Evolutionary conservation across 2,329 filamentous ascomycete genomes (phyloP).

Genomic region (Rhinocladiella mackenziei): DNA sequence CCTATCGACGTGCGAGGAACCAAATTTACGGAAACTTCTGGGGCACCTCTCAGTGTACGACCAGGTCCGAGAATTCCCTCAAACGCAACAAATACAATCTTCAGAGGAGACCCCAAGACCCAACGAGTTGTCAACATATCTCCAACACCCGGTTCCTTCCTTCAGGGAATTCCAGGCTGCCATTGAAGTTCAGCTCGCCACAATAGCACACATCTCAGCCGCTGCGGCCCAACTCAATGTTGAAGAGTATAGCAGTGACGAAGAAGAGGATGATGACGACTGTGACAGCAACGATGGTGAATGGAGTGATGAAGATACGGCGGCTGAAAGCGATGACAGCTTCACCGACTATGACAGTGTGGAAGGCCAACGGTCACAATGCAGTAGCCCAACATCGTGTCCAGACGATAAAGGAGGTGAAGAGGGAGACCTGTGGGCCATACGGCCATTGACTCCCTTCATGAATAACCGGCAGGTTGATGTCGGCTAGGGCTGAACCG

Average conservation of each 20-base stretch:
- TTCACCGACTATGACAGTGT: slow-evolving; percentile 20
- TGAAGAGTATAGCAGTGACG: slow-evolving; percentile 7
- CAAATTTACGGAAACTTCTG: slow-evolving; percentile 19
- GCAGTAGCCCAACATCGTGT: slow-evolving; percentile 16
- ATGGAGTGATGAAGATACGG: slow-evolving; percentile 16
- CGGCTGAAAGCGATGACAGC: slow-evolving; percentile 22
- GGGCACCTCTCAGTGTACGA: slow-evolving; percentile 25
- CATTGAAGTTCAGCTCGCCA: slow-evolving; percentile 18
- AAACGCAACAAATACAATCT: background rate
- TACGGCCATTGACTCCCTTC: slow-evolving; percentile 16
- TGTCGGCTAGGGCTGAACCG: slow-evolving; percentile 7
- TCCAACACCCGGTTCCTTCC: slow-evolving; percentile 17
- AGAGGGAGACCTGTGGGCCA: slow-evolving; percentile 17
- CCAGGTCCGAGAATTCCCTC: slow-evolving; percentile 3
- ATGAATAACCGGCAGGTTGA: slow-evolving; percentile 1
- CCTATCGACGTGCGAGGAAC: slow-evolving; percentile 19
- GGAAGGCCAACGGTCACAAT: slow-evolving; percentile 14
- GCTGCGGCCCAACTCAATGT: slow-evolving; percentile 1
- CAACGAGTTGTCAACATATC: slow-evolving; percentile 13
- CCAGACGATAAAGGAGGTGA: slow-evolving; percentile 12
- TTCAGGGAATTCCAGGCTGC: slow-evolving; percentile 25
- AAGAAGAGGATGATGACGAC: slow-evolving; percentile 13
- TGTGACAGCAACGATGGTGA: slow-evolving; percentile 16
- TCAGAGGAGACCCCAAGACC: slow-evolving; percentile 3
- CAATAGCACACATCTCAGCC: slow-evolving; percentile 11